Evolutionary conservation across 108 stramenopile species (phyloP).

Genomic region (Cyclotella sp.): DNA sequence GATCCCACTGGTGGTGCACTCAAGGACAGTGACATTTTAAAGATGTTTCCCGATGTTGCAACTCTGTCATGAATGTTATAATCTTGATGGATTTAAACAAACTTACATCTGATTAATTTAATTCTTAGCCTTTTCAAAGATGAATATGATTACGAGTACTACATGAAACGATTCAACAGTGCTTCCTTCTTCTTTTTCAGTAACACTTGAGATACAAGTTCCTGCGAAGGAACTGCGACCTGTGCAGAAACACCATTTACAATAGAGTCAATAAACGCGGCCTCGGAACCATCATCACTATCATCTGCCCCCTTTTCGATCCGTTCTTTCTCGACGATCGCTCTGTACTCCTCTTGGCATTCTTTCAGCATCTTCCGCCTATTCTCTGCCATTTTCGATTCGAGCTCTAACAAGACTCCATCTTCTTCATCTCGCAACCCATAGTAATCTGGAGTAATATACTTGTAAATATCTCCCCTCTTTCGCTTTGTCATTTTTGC

Average conservation of each 20-base stretch:
- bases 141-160: neutral
- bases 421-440: conserved; percentile 95
- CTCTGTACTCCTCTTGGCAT: conserved; percentile 34
- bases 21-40: conserved; percentile 34
- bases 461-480: conserved; percentile 84
- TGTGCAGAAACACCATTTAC: conserved; percentile 43
- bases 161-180: conserved; percentile 65
- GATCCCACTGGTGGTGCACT: conserved; percentile 4
- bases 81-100: neutral
- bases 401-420: conserved; percentile 82
- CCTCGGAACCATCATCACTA: conserved; percentile 44
- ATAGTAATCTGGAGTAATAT: conserved; percentile 92
- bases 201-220: conserved; percentile 63
- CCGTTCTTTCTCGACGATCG: conserved; percentile 14
- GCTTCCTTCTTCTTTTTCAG: conserved; percentile 83
- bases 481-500: conserved; percentile 66
- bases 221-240: conserved; percentile 67
- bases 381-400: conserved; percentile 61
- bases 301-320: conserved; percentile 15
- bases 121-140: too few species aligned
- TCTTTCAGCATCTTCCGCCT: conserved; percentile 36
- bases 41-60: conserved; percentile 28
- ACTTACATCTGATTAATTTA: too few species aligned
- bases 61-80: conserved; percentile 20
- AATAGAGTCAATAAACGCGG: conserved; percentile 13